Evolutionary conservation across 768 basidiomycete genomes (phyloP).

Genomic region (Kwoniella europaea): DNA sequence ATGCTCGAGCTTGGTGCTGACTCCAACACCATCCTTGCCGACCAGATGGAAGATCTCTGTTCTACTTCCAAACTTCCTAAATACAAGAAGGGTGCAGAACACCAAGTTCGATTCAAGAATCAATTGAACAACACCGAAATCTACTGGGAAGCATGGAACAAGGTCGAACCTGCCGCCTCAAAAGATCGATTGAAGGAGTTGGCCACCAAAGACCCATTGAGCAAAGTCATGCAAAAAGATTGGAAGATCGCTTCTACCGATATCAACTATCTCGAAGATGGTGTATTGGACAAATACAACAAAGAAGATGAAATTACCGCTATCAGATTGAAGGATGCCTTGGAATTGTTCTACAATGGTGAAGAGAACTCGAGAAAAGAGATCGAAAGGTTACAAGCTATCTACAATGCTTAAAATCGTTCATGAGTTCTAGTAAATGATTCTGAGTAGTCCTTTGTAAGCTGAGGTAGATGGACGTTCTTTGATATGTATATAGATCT

Average conservation of each 20-base stretch:
- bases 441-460: too few relatives aligned
- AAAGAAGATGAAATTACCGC: conserved; percentile 43
- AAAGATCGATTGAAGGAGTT: conserved; percentile 29
- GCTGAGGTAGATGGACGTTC: too few relatives aligned
- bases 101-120: conserved; percentile 27
- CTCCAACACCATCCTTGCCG: conserved; percentile 36
- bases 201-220: conserved; percentile 39
- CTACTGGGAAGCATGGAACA: conserved; percentile 30
- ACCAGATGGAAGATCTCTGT: conserved; percentile 30
- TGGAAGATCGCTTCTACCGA: conserved; percentile 34
- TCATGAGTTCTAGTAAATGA: too few relatives aligned
- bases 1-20: conserved; percentile 47
- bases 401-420: conserved; percentile 16
- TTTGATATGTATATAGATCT: too few relatives aligned
- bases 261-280: conserved; percentile 43
- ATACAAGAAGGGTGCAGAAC: conserved; percentile 35
- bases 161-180: conserved; percentile 25
- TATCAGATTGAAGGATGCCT: conserved; percentile 36
- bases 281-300: conserved; percentile 47
- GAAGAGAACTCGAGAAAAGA: conserved; percentile 28
- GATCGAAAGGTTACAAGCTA: conserved; percentile 30
- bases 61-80: conserved; percentile 19
- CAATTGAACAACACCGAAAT: conserved; percentile 36
- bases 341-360: conserved; percentile 35
- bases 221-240: conserved; percentile 30